These are phyloP conservation scores for Fomes fomentarius DNA, from an alignment of 1,284 basidiomycete genomes.

Conservation along the genomic window DNA sequence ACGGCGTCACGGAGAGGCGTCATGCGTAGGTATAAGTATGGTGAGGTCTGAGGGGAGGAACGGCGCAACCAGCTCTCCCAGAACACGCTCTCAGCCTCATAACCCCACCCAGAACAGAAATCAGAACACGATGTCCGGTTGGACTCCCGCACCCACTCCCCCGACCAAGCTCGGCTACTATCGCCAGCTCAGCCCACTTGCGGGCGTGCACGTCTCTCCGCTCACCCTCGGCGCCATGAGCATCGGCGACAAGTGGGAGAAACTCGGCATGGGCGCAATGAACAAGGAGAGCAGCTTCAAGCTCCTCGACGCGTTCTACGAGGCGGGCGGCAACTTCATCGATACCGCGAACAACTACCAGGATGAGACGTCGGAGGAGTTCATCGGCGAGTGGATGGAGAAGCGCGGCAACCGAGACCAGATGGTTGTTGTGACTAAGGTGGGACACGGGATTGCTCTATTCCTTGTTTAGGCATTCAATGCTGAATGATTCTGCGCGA, in stretches of 20 bases:
- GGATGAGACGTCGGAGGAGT: constrained; percentile 36
- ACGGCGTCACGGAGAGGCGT: too few relatives aligned
- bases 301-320: constrained; percentile 39
- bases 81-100: too few relatives aligned
- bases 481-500: neutral
- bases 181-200: constrained; percentile 25
- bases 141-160: constrained; percentile 14
- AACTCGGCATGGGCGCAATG: constrained; percentile 43
- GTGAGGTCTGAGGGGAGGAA: too few relatives aligned
- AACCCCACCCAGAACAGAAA: neutral
- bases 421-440: constrained; percentile 48
- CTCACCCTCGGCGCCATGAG: constrained; percentile 56
- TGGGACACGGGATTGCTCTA: constrained; percentile 8
- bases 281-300: constrained; percentile 36
- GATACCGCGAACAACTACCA: constrained; percentile 38
- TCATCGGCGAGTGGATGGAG: constrained; percentile 50
- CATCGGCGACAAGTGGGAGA: constrained; percentile 51
- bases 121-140: neutral
- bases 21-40: too few relatives aligned
- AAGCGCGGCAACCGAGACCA: constrained; percentile 43
- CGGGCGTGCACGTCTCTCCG: constrained; percentile 46
- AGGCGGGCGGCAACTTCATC: constrained; percentile 37
- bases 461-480: too few relatives aligned
- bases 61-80: too few relatives aligned
- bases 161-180: constrained; percentile 25